Percentiles rank a stretch among this genome's conserved stretches.
phyloP scores from a whole-genome alignment of 2,329 filamentous ascomycete genomes.

The Xylaria sp. region DNA sequence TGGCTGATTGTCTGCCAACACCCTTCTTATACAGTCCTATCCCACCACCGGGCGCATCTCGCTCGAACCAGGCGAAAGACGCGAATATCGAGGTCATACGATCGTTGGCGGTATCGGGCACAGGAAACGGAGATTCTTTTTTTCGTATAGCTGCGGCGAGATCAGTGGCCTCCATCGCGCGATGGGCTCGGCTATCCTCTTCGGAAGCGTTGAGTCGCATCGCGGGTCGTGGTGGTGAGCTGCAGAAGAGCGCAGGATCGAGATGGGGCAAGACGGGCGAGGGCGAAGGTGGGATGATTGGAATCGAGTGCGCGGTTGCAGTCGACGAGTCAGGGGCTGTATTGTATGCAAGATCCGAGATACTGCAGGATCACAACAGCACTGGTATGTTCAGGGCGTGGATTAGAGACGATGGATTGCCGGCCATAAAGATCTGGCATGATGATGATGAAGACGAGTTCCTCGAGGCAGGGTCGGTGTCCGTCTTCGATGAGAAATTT shows the following conservation, averaged over 20 bases:
- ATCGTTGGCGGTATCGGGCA: conserved; percentile 62
- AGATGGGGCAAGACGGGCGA: conserved; percentile 71
- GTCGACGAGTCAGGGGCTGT: conserved; percentile 39
- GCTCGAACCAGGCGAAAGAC: not conserved
- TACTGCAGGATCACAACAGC: conserved; percentile 78
- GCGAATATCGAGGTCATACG: conserved; percentile 34
- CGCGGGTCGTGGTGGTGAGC: conserved; percentile 64
- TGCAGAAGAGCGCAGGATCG: conserved; percentile 67
- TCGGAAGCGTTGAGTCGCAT: conserved; percentile 57
- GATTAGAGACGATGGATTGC: conserved; percentile 56
- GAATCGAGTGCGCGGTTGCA: conserved; percentile 58
- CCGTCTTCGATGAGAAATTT: conserved; percentile 9
- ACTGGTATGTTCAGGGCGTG: conserved; percentile 84
- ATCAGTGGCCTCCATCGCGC: conserved; percentile 66
- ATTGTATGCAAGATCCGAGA: conserved; percentile 40
- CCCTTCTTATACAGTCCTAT: conserved; percentile 39
- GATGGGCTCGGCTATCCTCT: conserved; percentile 52
- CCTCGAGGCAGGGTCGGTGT: conserved; percentile 1
- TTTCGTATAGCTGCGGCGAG: conserved; percentile 65
- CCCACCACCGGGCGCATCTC: not conserved
- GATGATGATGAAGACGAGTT: conserved; percentile 29
- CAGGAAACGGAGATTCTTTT: conserved; percentile 87
- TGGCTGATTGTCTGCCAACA: conserved; percentile 57
- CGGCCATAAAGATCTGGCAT: conserved; percentile 55
- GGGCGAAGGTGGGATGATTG: conserved; percentile 81